Conservation (phyloP, 192 early-diverging fungal genomes). For the Coemansia asiatica region DNA sequence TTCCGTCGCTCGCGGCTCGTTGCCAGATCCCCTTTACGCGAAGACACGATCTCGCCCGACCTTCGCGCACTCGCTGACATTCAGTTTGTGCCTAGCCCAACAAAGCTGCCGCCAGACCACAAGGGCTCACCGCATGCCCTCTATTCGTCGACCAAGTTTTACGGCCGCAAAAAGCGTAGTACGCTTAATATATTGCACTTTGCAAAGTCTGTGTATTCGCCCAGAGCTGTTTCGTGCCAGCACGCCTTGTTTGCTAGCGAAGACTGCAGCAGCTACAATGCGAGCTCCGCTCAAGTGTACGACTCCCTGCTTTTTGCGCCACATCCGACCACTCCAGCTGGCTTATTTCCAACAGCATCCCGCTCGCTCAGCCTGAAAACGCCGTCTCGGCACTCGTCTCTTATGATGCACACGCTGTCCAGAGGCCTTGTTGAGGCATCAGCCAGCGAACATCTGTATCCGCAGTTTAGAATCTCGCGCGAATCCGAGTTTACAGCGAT, state of each 20-base stretch:
- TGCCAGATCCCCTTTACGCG: constrained; percentile 43
- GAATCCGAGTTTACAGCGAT: constrained; percentile 9
- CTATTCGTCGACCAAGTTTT: constrained; percentile 14
- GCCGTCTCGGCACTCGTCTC: not conserved
- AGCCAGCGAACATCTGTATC: not conserved
- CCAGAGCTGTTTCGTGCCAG: constrained; percentile 1
- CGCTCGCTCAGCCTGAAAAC: constrained; percentile 5
- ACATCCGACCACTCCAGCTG: not conserved
- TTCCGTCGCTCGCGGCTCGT: constrained; percentile 27
- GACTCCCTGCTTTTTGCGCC: constrained; percentile 8
- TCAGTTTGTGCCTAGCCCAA: constrained; percentile 12
- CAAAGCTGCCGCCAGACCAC: not conserved
- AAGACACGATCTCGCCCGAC: constrained; percentile 36
- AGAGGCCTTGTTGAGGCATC: not conserved
- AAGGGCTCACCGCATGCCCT: constrained; percentile 1
- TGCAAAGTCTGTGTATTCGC: constrained; percentile 1
- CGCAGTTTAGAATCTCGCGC: constrained; percentile 1
- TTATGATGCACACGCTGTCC: not conserved
- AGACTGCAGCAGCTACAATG: not conserved
- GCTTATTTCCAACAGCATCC: not conserved
- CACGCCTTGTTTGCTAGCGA: not conserved
- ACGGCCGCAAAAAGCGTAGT: constrained; percentile 6
- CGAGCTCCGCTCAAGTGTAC: not conserved
- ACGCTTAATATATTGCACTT: not conserved
- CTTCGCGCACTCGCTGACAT: constrained; percentile 39